Evolutionary conservation across 108 stramenopile species (phyloP), one percentile per base, ranked within the genome.

Genomic region (Nannochloropsis gaditana): DNA sequence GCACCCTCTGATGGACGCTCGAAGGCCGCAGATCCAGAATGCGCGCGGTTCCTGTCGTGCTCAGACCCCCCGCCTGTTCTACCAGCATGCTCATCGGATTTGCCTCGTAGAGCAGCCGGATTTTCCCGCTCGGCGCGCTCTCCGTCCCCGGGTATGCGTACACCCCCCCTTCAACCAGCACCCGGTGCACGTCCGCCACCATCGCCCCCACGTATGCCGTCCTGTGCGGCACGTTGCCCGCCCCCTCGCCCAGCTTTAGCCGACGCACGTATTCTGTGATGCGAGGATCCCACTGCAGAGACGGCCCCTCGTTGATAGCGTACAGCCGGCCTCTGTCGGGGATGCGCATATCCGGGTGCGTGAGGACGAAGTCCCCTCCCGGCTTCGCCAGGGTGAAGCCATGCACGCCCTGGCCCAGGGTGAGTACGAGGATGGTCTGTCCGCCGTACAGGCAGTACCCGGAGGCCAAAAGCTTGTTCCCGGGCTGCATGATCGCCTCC

Each of bases 21-120:
- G 73, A 41, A 42, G 91, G 91, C 3, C 45, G 59, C 8, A 90
- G 59, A 31, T 90, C 91, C 79, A 90, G 44, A 9, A 92, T 91
- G 10, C 85, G 31, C 44, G 84, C 45, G 42, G 21, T 86, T 9
- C 92, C 92, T 5, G 88, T 87, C 10, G 86, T 87, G 45, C 81
- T 87, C 4, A 88, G 41, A 3, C 96, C 96, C 5, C 95, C 96
- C 6, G 94, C 92, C 86, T 93, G 93, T 85, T 96, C 95, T 42
- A 97, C 93, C 80, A 97, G 83, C 87, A 96, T 89, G 41, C 93
- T 95, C 79, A 96, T 93, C 15, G 95, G 94, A 84, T 94, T 94
- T 4, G 95, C 96, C 88, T 97, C 96, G 91, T 96, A 97, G 42
- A 96, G 93, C 84, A 97, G 89, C 80, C 96, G 91, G 80, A 97